Base-by-base conservation (phyloP, 2,329 filamentous ascomycete genomes). In the Ampelomyces quisqualis region DNA sequence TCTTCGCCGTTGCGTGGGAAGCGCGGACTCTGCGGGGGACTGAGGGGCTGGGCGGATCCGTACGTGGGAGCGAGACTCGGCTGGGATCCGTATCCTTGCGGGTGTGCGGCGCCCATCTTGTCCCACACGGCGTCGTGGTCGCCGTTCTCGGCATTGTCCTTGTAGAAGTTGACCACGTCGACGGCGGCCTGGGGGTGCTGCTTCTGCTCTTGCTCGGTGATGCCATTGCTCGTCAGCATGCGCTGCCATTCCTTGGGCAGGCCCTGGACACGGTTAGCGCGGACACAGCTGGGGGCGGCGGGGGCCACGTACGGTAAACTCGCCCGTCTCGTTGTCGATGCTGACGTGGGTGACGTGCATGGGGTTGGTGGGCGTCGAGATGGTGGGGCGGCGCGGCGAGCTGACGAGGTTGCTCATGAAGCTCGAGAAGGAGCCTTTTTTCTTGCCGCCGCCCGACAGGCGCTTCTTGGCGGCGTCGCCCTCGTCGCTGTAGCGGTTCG, bases 161-260 rank as follows among this genome's bases (percentile, higher is more conserved):
- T 94, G 77, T 95, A 97, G 68, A 97, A 97, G 45, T 86, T 88
- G 70, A 98, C 85, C 59, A 98, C 93, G 68, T 97, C 88, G 64
- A 94, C 85, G 72, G 96, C 90, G 44, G 91, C 90, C 69, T 97
- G 90, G 2, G 93, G 93, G 63, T 97, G 90, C 70, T 95, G 87
- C 67, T 91, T 88, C 69, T 94, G 87, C 68, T 97, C 93, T 72
- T 93, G 90, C 72, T 95, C 90, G 19, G 90, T 88, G 60, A 98
- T 96, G 51, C 93, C 93, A 69, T 88, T 95, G 70, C 95, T 90
- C 72, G 91, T 88, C 63, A 98, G 82, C 65, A 96, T 81, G 47
- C 89, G 85, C 72, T 97, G 91, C 93, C 93, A 98, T 79, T 97
- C 93, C 70, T 93, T 94, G 13, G 93, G 93, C 19, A 98, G 78